Percentiles rank a stretch among this genome's conserved stretches.
These are phyloP conservation scores for Takashimella tepidaria DNA, from an alignment of 1,284 basidiomycete genomes.

Conservation along the genomic window DNA sequence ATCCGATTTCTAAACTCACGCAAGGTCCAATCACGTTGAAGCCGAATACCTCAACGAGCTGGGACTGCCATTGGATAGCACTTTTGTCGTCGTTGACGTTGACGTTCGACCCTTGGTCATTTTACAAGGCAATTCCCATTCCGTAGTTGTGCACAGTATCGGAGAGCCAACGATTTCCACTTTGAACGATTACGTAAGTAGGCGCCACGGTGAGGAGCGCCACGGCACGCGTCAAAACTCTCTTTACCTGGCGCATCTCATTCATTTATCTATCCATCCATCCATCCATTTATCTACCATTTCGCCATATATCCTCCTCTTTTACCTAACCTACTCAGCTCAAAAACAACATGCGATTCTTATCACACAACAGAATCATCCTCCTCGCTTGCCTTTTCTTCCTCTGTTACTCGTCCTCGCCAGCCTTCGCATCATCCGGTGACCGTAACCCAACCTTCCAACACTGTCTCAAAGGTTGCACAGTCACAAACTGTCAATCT, in stretches of 20 bases:
- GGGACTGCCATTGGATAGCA: background rate
- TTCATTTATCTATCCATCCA: no score
- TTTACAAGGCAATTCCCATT: conserved; percentile 12
- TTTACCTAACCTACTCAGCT: background rate
- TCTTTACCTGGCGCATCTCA: no score
- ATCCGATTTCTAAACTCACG: conserved; percentile 15
- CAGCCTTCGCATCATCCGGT: conserved; percentile 53
- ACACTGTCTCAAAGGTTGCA: conserved; percentile 51
- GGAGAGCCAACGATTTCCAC: conserved; percentile 26
- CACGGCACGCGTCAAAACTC: no score
- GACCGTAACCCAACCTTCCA: conserved; percentile 58
- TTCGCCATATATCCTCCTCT: conserved; percentile 1
- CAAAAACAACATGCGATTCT: no score
- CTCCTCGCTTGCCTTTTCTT: conserved; percentile 11
- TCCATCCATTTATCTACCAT: no score
- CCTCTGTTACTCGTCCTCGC: no score
- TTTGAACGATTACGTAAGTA: no score
- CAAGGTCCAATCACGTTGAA: conserved; percentile 28
- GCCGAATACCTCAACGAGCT: conserved; percentile 20
- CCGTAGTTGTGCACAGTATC: conserved; percentile 18
- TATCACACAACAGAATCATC: conserved; percentile 12
- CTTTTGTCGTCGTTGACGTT: background rate
- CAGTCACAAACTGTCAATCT: conserved; percentile 47
- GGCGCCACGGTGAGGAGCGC: no score
- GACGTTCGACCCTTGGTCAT: background rate